Base-by-base conservation (phyloP, 2,329 filamentous ascomycete genomes). In the Exophiala calicioides region DNA sequence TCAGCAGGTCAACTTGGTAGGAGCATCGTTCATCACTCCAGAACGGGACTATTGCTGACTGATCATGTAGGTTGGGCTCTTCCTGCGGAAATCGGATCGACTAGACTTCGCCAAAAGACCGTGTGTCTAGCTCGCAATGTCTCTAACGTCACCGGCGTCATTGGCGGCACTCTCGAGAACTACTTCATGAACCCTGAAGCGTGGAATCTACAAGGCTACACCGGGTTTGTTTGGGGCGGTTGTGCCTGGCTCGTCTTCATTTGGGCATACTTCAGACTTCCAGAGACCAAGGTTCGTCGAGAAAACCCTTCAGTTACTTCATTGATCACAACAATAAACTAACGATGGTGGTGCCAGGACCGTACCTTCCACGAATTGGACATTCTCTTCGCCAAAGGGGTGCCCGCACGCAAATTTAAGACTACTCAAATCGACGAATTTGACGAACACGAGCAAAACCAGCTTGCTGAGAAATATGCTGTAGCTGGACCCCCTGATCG, bases 241-340 rank as follows among this genome's bases (percentile, higher is more conserved):
- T 74, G 71, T 3, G 69, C 68, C 3, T 21, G 61, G 2, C 61
- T 74, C 7, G 72, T 68, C 55, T 36, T 57, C 3, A 27, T 62
- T 0, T 68, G 60, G 39, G 60, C 58, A 10, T 66, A 59, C 50
- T 61, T 61, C 42, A 56, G 59, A 12, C 37, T 66, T 4, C 63
- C 63, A 0, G 63, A 66, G 40, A 63, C 61, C 1, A 59, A 59
- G 35, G 63, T 58, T 3, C 56, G 66, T 78, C n/a, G n/a, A n/a
- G n/a, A n/a, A n/a, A n/a, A n/a, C n/a, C n/a, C 23, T 33, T 13
- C 30, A 70, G 74, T 0, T n/a, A 8, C 8, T 19, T 18, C 38
- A 12, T 6, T 12, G 6, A n/a, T 12, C n/a, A 18, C 26, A 6
- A 9, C 24, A 12, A 2, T 7, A 33, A 33, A 33, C 24, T 41